phyloP scores from a whole-genome alignment of 176 grass and related monocot species.

The Aegilops speltoides region DNA sequence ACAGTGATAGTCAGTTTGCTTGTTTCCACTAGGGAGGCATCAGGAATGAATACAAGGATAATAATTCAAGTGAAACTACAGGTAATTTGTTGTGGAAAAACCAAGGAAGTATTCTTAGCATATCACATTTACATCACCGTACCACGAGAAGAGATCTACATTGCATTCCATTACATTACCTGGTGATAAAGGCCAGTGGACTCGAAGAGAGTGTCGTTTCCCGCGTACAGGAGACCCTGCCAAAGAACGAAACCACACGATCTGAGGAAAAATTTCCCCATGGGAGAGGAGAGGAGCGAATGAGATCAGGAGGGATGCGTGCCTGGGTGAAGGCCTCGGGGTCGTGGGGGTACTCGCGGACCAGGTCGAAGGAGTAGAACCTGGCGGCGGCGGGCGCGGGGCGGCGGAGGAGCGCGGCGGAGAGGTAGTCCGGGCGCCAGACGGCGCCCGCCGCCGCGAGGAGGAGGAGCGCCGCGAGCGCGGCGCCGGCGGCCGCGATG shows the following conservation, averaged over 20 bases:
- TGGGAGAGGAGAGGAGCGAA: background rate
- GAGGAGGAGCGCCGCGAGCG: conserved; percentile 17
- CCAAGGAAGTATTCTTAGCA: background rate
- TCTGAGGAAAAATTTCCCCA: background rate
- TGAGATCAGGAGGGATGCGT: no score
- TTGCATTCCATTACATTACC: conserved; percentile 34
- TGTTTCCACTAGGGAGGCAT: background rate
- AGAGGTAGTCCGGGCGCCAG: background rate
- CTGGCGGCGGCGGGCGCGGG: background rate
- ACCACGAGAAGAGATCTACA: background rate
- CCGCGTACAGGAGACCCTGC: conserved; percentile 80
- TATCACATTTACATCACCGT: background rate
- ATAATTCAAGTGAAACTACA: background rate
- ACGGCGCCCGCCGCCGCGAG: conserved; percentile 15
- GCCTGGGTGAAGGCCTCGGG: conserved; percentile 84
- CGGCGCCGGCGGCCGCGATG: background rate
- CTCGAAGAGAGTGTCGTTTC: conserved; percentile 82
- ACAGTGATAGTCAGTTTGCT: background rate
- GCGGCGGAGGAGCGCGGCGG: conserved; percentile 20
- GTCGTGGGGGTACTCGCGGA: conserved; percentile 84
- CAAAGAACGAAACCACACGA: background rate
- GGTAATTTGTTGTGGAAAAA: background rate
- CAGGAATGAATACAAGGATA: background rate
- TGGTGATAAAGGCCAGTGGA: conserved; percentile 81
- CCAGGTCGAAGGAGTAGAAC: conserved; percentile 74